A percentile compares a stretch with the other conserved stretches of the same genome.
These are phyloP conservation scores for Aspergillus fijiensis DNA, from an alignment of 2,329 filamentous ascomycete species.

Conservation along the genomic window DNA sequence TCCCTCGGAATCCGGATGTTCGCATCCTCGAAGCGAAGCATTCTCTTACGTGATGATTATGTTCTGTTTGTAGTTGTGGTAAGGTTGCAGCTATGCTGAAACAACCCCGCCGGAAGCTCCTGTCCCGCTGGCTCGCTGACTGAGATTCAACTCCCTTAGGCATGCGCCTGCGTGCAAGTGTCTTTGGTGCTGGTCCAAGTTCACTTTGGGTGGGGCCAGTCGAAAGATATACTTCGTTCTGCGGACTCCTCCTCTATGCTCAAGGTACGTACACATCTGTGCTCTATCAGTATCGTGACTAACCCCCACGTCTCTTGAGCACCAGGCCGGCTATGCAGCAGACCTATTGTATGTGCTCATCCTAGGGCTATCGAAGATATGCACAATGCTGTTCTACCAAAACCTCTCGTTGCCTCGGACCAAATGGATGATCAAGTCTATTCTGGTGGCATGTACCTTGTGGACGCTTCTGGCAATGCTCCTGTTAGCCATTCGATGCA, in stretches of 20 bases:
- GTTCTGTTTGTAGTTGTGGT: conserved; percentile 34
- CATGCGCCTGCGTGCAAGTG: conserved; percentile 38
- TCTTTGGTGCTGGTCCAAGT: conserved; percentile 40
- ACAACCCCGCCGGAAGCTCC: neutral
- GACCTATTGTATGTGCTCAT: conserved; percentile 44
- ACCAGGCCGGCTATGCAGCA: conserved; percentile 37
- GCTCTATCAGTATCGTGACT: neutral
- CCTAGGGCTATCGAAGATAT: conserved; percentile 45
- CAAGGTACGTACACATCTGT: conserved; percentile 30
- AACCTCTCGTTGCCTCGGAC: conserved; percentile 18
- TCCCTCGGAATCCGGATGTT: conserved; percentile 43
- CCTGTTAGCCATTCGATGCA: conserved; percentile 40
- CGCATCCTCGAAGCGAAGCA: conserved; percentile 35
- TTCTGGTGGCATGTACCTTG: conserved; percentile 31
- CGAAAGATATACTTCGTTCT: conserved; percentile 23
- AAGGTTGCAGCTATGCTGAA: conserved; percentile 3
- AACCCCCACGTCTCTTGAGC: neutral
- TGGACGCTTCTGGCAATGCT: conserved; percentile 39
- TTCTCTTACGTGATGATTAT: conserved; percentile 37
- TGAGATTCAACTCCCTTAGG: conserved; percentile 20
- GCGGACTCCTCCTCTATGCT: conserved; percentile 28
- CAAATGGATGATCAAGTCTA: conserved; percentile 13
- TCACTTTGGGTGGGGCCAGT: conserved; percentile 42
- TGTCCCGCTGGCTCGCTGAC: neutral
- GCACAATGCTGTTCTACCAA: conserved; percentile 25